Evolutionary conservation across 1,284 basidiomycete genomes (phyloP).

Genomic region (Sporisorium iseilematis-ciliati): DNA sequence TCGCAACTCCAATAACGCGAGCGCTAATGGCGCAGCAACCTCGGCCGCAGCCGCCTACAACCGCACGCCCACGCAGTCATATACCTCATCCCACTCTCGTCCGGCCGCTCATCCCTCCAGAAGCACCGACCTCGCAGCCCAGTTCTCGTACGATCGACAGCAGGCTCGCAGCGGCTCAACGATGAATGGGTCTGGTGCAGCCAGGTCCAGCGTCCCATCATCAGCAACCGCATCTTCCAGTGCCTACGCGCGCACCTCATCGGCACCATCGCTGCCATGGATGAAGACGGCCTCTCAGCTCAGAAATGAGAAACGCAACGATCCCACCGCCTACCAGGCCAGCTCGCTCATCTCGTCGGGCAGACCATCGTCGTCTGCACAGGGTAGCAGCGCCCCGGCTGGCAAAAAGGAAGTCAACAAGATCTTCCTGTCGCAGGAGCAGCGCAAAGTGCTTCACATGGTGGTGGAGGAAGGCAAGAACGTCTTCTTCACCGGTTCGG

Average conservation of each 20-base stretch:
- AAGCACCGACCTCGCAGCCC: conserved; percentile 22
- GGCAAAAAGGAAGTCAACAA: conserved; percentile 46
- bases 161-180: conserved; percentile 6
- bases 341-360: conserved; percentile 26
- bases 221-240: neutral
- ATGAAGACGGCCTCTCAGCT: conserved; percentile 48
- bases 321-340: conserved; percentile 32
- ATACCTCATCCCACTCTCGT: neutral
- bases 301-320: conserved; percentile 28
- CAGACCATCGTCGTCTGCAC: conserved; percentile 14
- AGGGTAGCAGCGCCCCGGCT: neutral
- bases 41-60: conserved; percentile 2
- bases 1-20: conserved; percentile 8
- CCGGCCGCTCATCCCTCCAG: conserved; percentile 16
- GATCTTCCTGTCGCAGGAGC: conserved; percentile 62
- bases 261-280: conserved; percentile 35
- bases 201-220: neutral
- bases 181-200: neutral
- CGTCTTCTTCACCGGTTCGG: conserved; percentile 97
- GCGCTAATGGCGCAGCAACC: conserved; percentile 5
- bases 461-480: conserved; percentile 73
- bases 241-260: conserved; percentile 19
- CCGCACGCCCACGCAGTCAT: neutral
- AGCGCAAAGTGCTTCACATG: conserved; percentile 61
- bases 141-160: conserved; percentile 31